Conservation (phyloP, 2,329 filamentous ascomycete genomes). For the Monosporascus sp. region DNA sequence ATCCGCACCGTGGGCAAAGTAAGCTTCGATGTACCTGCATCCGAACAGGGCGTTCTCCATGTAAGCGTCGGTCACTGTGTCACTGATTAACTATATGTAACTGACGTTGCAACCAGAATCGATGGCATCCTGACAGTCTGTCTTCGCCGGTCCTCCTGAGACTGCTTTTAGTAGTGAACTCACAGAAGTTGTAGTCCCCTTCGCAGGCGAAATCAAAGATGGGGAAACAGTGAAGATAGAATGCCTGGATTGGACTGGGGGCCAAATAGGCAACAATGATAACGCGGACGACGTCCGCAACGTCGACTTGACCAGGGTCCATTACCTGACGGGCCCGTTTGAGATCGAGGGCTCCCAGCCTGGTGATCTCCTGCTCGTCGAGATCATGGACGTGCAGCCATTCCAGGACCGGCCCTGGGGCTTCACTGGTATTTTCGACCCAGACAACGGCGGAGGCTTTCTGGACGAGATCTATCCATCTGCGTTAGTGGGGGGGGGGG, state of each 20-base stretch:
- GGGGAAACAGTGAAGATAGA: constrained; percentile 91
- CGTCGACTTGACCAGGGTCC: constrained; percentile 76
- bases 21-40: constrained; percentile 65
- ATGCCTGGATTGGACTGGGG: constrained; percentile 78
- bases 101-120: constrained; percentile 54
- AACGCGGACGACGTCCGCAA: constrained; percentile 82
- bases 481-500: constrained; percentile 60
- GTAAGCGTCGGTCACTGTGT: constrained; percentile 40
- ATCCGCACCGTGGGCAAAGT: constrained; percentile 71
- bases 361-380: constrained; percentile 78
- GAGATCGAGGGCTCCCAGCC: constrained; percentile 80
- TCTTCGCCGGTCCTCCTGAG: neutral
- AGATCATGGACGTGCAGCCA: constrained; percentile 91
- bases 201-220: constrained; percentile 66
- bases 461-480: constrained; percentile 82
- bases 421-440: constrained; percentile 78
- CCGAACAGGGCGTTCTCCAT: constrained; percentile 65
- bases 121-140: constrained; percentile 88
- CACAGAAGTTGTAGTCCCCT: constrained; percentile 55
- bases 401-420: constrained; percentile 84
- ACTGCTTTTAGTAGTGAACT: neutral
- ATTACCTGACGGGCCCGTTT: constrained; percentile 87
- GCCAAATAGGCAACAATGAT: constrained; percentile 86
- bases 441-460: constrained; percentile 81
- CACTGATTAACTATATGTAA: constrained; percentile 10